Evolutionary conservation across 2,329 filamentous ascomycete species (phyloP), one percentile per base, ranked within the genome.

Genomic region (Curvularia lunata): DNA sequence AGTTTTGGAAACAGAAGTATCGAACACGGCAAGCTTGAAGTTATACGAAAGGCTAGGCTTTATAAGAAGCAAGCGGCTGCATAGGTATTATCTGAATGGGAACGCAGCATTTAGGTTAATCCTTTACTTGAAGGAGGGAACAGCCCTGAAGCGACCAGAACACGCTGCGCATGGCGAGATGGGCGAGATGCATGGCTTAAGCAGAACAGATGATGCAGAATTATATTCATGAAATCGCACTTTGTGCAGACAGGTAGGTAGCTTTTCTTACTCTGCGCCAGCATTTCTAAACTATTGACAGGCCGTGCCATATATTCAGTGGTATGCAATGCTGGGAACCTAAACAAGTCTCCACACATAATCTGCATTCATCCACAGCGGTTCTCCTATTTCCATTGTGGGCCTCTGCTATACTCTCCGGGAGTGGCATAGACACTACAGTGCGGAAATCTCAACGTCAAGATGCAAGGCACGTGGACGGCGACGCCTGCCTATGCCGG

Each of bases 51-150:
- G 92, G 0, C 82, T 99, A 7, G 95, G 95, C 0, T 99, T 99
- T 72, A 78, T 98, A 21, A 84, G 94, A 50, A 96, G 91, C 59
- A 99, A 99, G 78, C 91, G 92, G 59, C 79, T 99, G 52, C 93
- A 98, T 77, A 85, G 95, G 42, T 99, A 99, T 74, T 99, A 99
- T 69, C 81, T 99, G 40, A 99, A 98, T 72, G 95, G 95, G 10
- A 99, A 92, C 74, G 96, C 92, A 54, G 95, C 95, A 1, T 99
- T 95, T 75, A 85, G 95, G 41, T 81, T 99, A 50, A 88, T 98
- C 6, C 78, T 99, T 37, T 89, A 93, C 62, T 79, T 97, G 51
- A 93, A 90, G 73, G 66, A 71, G 48, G 75, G 74, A 0, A 72
- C 73, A 0, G 73, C 73, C 19, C 43, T 67, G 41, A 76, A 76